Percentiles rank a stretch among this genome's conserved stretches.
Conservation (phyloP, 331 rosid species). For the Malus hybrid region DNA sequence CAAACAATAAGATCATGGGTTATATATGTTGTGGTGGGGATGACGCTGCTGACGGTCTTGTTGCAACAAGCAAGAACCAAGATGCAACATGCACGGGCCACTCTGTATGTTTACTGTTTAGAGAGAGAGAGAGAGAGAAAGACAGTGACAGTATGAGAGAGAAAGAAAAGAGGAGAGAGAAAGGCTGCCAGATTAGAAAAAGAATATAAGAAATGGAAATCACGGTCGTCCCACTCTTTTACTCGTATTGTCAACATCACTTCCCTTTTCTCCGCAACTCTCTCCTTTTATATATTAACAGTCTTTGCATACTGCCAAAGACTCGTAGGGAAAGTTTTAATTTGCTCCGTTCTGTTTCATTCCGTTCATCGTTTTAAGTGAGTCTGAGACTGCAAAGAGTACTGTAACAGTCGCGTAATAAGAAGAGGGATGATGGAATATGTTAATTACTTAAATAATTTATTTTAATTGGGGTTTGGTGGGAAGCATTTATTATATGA, state of each 20-base stretch:
- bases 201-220: conserved; percentile 79
- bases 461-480: no score
- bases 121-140: not conserved
- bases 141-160: not conserved
- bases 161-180: conserved; percentile 6
- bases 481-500: no score
- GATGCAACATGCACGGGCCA: conserved; percentile 19
- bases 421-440: no score
- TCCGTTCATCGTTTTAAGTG: conserved; percentile 10
- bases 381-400: not conserved
- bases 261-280: conserved; percentile 71
- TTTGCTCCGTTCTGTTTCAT: not conserved
- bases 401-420: no score
- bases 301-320: not conserved
- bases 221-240: conserved; percentile 66
- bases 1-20: conserved; percentile 10
- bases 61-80: conserved; percentile 2
- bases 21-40: not conserved
- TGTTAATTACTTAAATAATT: no score
- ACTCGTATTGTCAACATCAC: conserved; percentile 55
- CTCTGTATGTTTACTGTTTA: not conserved
- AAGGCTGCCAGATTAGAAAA: conserved; percentile 78
- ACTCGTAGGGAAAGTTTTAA: not conserved
- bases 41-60: conserved; percentile 3
- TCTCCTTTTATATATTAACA: conserved; percentile 19